Base-by-base conservation (phyloP, 805 yeast species). In the Wickerhamomyces chambardii region DNA sequence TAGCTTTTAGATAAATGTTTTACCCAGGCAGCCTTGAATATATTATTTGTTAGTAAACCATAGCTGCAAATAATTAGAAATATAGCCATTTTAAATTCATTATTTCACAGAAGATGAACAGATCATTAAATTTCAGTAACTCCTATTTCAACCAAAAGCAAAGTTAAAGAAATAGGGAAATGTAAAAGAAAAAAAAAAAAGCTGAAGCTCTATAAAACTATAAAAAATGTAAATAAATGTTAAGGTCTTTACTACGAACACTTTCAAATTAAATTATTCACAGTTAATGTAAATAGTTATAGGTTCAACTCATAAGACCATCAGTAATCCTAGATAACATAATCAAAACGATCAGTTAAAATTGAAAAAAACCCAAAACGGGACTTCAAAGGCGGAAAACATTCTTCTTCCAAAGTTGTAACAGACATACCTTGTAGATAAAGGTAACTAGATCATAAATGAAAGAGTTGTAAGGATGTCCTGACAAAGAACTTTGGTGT, bases 401-500 rank as follows among this genome's bases (percentile, higher is more conserved):
- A 65, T 84, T 73, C 48, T 57, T 89, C 78, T 89, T 71, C 97
- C 97, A 89, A 84, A 77, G 94, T 79, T 75, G 90, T 90, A 89
- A 90, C 97, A 89, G 97, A 82, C 82, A 66, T 63, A 66, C 64
- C 66, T 68, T 72, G 74, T 70, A 65, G 57, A 50, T 37, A 42
- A 24, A 6, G 6, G 7, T 24, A 24, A 24, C 26, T 24, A 24
- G 12, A 24, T 33, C 34, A 42, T 26, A 35, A 35, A 40, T 43
- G 41, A 47, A 42, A 39, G 42, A 36, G 47, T 54, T 55, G 38
- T 42, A 54, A 56, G 68, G 61, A 62, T 57, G 69, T 65, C 92
- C 87, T 82, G 92, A 82, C 92, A 69, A 75, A 75, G 66, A 78
- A 73, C 90, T 77, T 83, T 85, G 96, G 95, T n/a, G n/a, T n/a